Base-by-base conservation (phyloP, 2,329 filamentous ascomycete genomes). In the Pseudophaeomoniella oleicola region DNA sequence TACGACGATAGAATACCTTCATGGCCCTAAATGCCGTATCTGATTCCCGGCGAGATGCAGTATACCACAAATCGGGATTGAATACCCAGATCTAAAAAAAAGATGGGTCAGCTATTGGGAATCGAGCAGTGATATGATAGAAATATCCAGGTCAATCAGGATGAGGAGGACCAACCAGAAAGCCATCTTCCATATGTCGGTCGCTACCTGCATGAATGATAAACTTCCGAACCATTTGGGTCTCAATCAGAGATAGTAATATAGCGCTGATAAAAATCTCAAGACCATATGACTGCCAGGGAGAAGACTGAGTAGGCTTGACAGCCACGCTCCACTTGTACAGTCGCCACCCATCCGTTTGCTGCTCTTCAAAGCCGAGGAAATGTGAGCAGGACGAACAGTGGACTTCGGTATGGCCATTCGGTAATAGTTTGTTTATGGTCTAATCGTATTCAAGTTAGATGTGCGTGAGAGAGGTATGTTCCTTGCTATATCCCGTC, bases 61-160 rank as follows among this genome's bases (percentile, higher is more conserved):
- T 72, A 43, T 74, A 70, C 35, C 62, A 62, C 30, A 77, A 58
- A 39, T 74, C 66, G 0, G 71, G 69, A 5, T 73, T 72, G 53
- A 78, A 77, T 37, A 72, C 58, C 73, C 72, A 77, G 17, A 75
- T 44, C 53, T 70, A 32, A 6, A n/a, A n/a, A n/a, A n/a, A n/a
- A n/a, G n/a, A n/a, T n/a, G n/a, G n/a, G n/a, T n/a, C n/a, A n/a
- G 30, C 34, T 18, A 30, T 16, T 32, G n/a, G 4, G 19, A 31
- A 11, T 34, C 30, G n/a, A 15, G n/a, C n/a, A n/a, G n/a, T 18
- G 3, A 15, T 16, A 5, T 14, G 13, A 37, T 10, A 15, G n/a
- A 22, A 4, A 22, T 17, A 38, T 29, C 14, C 19, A 13, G 12
- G 35, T 36, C 2, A 12, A 10, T 5, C 30, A 11, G n/a, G 18